Evolutionary conservation across 176 grass and related monocot genomes (phyloP).

Genomic region (Eragrostis nindensis): DNA sequence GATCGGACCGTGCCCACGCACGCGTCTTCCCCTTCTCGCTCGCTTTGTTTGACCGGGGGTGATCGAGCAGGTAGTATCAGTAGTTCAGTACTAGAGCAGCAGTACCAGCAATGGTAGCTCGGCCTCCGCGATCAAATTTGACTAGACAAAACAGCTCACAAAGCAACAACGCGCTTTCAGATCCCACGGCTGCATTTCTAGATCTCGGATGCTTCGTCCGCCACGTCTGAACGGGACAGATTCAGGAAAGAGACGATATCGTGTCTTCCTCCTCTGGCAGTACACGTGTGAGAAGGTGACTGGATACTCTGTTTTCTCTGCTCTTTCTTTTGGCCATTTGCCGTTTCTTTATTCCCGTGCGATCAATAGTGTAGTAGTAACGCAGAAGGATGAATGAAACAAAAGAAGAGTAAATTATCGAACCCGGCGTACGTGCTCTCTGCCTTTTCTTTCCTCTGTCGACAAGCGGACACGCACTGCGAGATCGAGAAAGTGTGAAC

Average conservation of each 20-base stretch:
- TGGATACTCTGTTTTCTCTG: background rate
- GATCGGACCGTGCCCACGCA: background rate
- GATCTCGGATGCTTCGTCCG: background rate
- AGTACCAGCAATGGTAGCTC: constrained; percentile 19
- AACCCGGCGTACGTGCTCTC: background rate
- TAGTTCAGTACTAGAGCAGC: background rate
- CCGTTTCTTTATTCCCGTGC: background rate
- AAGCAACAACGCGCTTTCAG: background rate
- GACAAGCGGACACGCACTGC: background rate
- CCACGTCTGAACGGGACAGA: background rate
- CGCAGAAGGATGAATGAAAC: background rate
- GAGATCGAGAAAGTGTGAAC: background rate
- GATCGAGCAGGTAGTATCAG: background rate
- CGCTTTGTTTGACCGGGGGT: constrained; percentile 12
- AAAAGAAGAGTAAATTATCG: background rate
- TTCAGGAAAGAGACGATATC: background rate
- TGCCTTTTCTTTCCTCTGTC: background rate
- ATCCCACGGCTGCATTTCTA: background rate
- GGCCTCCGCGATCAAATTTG: background rate
- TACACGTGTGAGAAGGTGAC: background rate
- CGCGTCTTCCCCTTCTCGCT: background rate
- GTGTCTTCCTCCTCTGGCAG: background rate
- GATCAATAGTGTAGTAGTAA: no score
- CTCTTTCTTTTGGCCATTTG: background rate
- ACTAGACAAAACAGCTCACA: background rate